These are phyloP conservation scores for Coleophoma cylindrospora DNA, from an alignment of 2,329 filamentous ascomycete species.

Conservation along the genomic window DNA sequence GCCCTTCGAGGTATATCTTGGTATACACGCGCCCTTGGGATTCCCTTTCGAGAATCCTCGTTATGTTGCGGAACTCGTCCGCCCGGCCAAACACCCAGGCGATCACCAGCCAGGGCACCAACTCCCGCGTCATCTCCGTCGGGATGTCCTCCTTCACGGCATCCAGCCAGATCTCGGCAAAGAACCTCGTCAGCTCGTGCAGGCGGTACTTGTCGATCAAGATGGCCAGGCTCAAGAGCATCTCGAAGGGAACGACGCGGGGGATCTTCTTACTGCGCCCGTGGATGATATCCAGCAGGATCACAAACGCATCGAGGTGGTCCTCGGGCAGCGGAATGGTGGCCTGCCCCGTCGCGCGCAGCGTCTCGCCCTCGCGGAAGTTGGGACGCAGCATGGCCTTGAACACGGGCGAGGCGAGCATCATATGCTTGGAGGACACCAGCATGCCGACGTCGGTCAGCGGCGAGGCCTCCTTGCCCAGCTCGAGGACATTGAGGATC, in stretches of 20 bases:
- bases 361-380: constrained; percentile 14
- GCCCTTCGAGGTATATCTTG: not conserved
- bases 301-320: constrained; percentile 19
- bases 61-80: not conserved
- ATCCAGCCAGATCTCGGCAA: not conserved
- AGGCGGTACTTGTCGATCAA: constrained; percentile 19
- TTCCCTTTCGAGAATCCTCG: not conserved
- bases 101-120: not conserved
- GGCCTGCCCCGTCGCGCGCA: constrained; percentile 3
- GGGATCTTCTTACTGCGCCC: constrained; percentile 18
- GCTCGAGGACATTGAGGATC: too few species aligned
- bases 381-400: constrained; percentile 16
- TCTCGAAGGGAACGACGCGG: constrained; percentile 11
- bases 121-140: not conserved
- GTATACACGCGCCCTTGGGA: not conserved
- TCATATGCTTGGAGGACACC: constrained; percentile 10
- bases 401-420: constrained; percentile 19
- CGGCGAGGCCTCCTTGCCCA: not conserved
- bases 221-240: constrained; percentile 21
- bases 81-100: not conserved
- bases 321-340: constrained; percentile 24
- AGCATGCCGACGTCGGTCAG: constrained; percentile 3
- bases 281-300: constrained; percentile 26
- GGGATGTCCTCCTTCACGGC: too few species aligned
- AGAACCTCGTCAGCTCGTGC: not conserved